Base-by-base conservation (phyloP, 2,329 filamentous ascomycete genomes). In the Thelonectria olida region DNA sequence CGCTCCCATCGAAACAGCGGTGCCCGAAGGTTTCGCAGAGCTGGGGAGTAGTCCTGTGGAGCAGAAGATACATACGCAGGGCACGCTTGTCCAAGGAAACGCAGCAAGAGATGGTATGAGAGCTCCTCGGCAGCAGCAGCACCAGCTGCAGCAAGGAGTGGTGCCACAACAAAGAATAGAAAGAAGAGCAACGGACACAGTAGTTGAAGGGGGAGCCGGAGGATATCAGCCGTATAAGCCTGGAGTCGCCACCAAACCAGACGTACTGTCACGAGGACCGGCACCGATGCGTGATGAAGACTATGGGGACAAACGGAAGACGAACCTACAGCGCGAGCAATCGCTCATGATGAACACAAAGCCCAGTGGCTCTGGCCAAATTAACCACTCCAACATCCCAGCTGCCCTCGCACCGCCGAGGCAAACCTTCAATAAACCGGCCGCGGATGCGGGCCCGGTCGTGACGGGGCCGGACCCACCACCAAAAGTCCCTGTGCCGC, bases 1-100 rank as follows among this genome's bases (percentile, higher is more conserved):
- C 5, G 75, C 78, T 1, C 75, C 78, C 1, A 75, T 78, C 19
- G 74, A 79, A 61, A 75, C 73, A 7, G 60, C 67, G 4, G 34
- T 61, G 31, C 60, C 70, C 13, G 63, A 34, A 60, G 71, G 67
- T 7, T 65, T 75, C 47, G 75, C 78, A 22, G 79, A 85, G 71
- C 61, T 83, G 23, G 66, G 76, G 25, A 69, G 70, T 10, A 73
- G 72, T 31, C 69, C 75, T 23, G 54, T 75, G 10, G 73, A 75
- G 20, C 49, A 67, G 12, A 72, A 66, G 60, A 52, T 61, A 1
- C 67, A 64, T 13, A 54, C 61, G 2, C 66, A 67, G 6, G 48
- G 62, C 7, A 50, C 71, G 31, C 53, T 55, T 52, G 61, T 27
- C 8, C 15, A 34, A 36, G n/a, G 45, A 61, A 47, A 51, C 54